phyloP scores from a whole-genome alignment of 495 filamentous ascomycete genomes.

The Evansstolkia leycettana region DNA sequence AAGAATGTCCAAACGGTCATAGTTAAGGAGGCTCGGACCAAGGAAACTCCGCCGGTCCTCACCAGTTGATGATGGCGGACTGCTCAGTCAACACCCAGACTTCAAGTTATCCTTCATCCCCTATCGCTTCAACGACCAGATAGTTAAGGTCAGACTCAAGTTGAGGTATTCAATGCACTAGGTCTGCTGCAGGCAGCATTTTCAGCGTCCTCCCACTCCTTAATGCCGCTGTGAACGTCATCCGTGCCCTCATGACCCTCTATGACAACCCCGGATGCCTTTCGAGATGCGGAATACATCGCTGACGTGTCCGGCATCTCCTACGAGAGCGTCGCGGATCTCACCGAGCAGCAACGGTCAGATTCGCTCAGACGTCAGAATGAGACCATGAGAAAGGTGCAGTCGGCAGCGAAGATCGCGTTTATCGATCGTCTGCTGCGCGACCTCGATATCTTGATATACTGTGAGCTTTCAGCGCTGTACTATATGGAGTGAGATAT shows the following conservation, averaged over 20 bases:
- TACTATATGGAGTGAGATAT: constrained; percentile 85
- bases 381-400: constrained; percentile 24
- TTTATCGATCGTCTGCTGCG: constrained; percentile 59
- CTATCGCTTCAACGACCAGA: too few species aligned
- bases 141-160: too few species aligned
- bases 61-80: constrained; percentile 1
- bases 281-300: constrained; percentile 41
- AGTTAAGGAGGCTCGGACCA: too few species aligned
- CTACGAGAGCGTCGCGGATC: constrained; percentile 19
- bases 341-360: constrained; percentile 4
- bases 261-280: constrained; percentile 39
- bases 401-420: constrained; percentile 31
- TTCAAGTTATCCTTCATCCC: not conserved
- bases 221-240: constrained; percentile 6
- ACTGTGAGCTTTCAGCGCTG: constrained; percentile 64
- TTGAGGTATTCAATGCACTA: too few species aligned
- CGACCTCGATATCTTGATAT: constrained; percentile 69
- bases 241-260: constrained; percentile 35
- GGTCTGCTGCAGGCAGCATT: too few species aligned
- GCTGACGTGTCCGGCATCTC: constrained; percentile 35
- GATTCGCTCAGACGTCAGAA: constrained; percentile 12
- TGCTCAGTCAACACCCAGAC: not conserved
- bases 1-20: too few species aligned
- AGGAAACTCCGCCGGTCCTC: constrained; percentile 7
- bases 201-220: too few species aligned